Percentiles rank a stretch among this genome's conserved stretches.
These are phyloP conservation scores for Chalciporus piperatus DNA, from an alignment of 768 basidiomycete species.

Conservation along the genomic window DNA sequence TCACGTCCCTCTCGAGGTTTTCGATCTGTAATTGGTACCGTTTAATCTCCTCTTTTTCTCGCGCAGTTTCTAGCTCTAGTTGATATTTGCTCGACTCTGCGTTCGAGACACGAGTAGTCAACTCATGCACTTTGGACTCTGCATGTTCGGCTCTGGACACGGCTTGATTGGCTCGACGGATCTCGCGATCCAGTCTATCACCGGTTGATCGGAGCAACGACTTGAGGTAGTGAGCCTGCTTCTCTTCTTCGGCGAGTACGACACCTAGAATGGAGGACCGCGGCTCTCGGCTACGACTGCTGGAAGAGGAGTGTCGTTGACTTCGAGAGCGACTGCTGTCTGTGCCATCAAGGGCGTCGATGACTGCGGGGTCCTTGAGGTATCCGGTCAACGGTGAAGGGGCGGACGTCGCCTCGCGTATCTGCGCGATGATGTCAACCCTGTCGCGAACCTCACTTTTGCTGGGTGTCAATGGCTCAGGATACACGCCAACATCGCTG, in stretches of 20 bases:
- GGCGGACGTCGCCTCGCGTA: slow-evolving; percentile 44
- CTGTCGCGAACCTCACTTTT: slow-evolving; percentile 7
- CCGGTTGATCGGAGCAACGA: slow-evolving; percentile 47
- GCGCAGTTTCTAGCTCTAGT: slow-evolving; percentile 38
- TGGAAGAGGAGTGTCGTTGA: slow-evolving; percentile 32
- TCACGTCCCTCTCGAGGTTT: slow-evolving; percentile 42
- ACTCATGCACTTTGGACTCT: slow-evolving; percentile 46
- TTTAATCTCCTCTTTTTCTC: slow-evolving; percentile 45
- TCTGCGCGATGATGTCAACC: slow-evolving; percentile 37
- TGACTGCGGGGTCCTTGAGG: slow-evolving; percentile 42
- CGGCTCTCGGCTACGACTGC: slow-evolving; percentile 39
- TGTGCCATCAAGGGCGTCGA: slow-evolving; percentile 32
- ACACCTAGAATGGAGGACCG: slow-evolving; percentile 40
- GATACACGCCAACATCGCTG: slow-evolving; percentile 9
- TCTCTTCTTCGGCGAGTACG: slow-evolving; percentile 53
- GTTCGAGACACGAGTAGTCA: slow-evolving; percentile 34
- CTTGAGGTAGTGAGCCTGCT: slow-evolving; percentile 54
- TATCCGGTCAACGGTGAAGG: slow-evolving; percentile 45
- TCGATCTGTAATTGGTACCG: slow-evolving; percentile 48
- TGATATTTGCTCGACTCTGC: slow-evolving; percentile 43
- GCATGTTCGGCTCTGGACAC: slow-evolving; percentile 49
- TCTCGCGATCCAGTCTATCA: slow-evolving; percentile 56
- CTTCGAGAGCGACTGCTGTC: slow-evolving; percentile 31
- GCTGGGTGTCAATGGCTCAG: slow-evolving; percentile 5
- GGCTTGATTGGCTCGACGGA: slow-evolving; percentile 50